phyloP scores from a whole-genome alignment of 2,329 filamentous ascomycete species.

The Pseudogymnoascus sp. region DNA sequence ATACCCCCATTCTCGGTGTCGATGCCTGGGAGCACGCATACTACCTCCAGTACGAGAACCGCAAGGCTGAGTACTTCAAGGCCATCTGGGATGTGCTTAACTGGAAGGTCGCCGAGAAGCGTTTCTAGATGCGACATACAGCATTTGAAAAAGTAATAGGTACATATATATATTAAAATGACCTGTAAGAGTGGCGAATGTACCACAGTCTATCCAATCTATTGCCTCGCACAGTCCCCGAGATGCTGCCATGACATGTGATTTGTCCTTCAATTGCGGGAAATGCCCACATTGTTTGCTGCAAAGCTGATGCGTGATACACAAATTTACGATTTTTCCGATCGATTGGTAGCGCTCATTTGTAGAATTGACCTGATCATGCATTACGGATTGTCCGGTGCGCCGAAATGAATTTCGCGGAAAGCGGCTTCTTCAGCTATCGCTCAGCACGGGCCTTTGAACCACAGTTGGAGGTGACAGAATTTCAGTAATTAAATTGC shows the following conservation, averaged over 20 bases:
- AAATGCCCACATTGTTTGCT: neutral
- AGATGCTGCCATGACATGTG: neutral
- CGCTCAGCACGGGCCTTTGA: neutral
- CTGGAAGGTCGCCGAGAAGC: constrained; percentile 83
- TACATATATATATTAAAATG: constrained; percentile 8
- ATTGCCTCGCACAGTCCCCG: neutral
- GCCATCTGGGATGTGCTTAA: constrained; percentile 94
- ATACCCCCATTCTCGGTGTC: constrained; percentile 75
- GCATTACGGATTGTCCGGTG: neutral
- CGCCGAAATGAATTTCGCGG: constrained; percentile 6
- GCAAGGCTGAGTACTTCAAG: constrained; percentile 91
- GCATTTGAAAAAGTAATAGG: constrained; percentile 25
- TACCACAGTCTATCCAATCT: neutral
- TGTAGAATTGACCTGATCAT: neutral
- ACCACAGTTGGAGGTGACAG: neutral
- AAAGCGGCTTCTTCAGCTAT: constrained; percentile 1
- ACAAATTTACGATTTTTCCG: neutral
- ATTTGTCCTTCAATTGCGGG: neutral
- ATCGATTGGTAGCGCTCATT: constrained; percentile 1
- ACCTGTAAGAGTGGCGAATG: constrained; percentile 5
- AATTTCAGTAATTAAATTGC: constrained; percentile 9
- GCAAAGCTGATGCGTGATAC: neutral
- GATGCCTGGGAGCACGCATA: constrained; percentile 97
- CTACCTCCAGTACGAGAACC: constrained; percentile 94
- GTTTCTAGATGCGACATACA: constrained; percentile 44